phyloP scores from a whole-genome alignment of 306 rosid genomes.

The Cucurbita maxima region DNA sequence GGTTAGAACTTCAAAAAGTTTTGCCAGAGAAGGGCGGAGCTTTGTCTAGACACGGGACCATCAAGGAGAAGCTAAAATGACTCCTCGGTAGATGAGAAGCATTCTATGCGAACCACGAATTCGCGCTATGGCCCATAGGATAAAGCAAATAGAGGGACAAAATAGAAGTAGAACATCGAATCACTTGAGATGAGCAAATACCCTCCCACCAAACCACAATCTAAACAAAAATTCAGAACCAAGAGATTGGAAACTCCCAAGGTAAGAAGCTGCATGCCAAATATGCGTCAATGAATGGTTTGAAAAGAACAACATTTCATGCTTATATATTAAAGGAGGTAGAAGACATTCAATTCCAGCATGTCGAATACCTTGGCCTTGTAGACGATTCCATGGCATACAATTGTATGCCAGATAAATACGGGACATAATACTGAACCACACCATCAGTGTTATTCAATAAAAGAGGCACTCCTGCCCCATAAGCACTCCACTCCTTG shows the following conservation, averaged over 20 bases:
- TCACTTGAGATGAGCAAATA: background rate
- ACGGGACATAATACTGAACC: conserved; percentile 40
- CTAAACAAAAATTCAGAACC: background rate
- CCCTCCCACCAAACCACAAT: background rate
- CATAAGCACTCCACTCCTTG: conserved; percentile 46
- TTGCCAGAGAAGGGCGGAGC: background rate
- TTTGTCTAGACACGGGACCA: background rate
- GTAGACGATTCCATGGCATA: conserved; percentile 10
- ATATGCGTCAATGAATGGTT: background rate
- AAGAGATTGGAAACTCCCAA: background rate
- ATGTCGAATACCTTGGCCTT: background rate
- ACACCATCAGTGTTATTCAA: conserved; percentile 15
- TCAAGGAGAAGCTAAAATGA: background rate
- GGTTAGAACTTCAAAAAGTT: background rate
- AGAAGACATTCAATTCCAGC: background rate
- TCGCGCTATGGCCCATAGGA: background rate
- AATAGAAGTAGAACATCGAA: background rate
- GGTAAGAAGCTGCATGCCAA: background rate
- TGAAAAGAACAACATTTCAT: too few species aligned
- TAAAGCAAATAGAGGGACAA: background rate
- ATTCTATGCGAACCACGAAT: background rate
- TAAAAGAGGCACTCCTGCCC: conserved; percentile 37
- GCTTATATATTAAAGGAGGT: background rate
- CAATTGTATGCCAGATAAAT: conserved; percentile 38
- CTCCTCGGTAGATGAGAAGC: background rate